Evolutionary conservation across 2,329 filamentous ascomycete genomes (phyloP), one percentile per base, ranked within the genome.

Genomic region (Ophiocordyceps camponoti-saundersi): DNA sequence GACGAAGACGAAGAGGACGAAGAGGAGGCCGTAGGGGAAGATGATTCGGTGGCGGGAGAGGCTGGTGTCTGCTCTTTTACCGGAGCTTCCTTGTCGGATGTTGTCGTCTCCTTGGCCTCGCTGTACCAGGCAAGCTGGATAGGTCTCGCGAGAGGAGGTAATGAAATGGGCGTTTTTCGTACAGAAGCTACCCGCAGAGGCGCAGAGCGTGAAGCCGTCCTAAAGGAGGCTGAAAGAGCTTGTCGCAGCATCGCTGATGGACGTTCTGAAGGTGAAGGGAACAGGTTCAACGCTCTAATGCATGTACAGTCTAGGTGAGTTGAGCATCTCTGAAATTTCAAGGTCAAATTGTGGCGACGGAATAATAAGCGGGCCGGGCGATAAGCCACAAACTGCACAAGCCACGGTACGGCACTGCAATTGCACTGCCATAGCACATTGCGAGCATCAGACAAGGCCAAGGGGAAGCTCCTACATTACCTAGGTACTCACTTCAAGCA

Each of bases 211-310:
- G 70, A 59, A 40, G 65, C 65, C 23, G 23, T 8, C 58, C 68
- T 62, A 48, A 68, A 66, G 36, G 69, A 64, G 50, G 62, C 53
- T 47, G 65, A 59, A 45, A 71, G 49, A 47, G 63, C 61, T 57
- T 71, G 67, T 56, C 68, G 67, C 52, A 72, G 61, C 70, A 73
- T 73, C 52, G 43, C 61, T 54, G 47, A 16, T 23, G 45, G 29
- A 44, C 49, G 44, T 44, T 36, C n/a, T n/a, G n/a, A n/a, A n/a
- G n/a, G n/a, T n/a, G n/a, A n/a, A n/a, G n/a, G n/a, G n/a, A n/a
- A n/a, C n/a, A n/a, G n/a, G n/a, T n/a, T n/a, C n/a, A n/a, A n/a
- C n/a, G n/a, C n/a, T n/a, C n/a, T n/a, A n/a, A n/a, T n/a, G n/a
- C n/a, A n/a, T n/a, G n/a, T n/a, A n/a, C n/a, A n/a, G n/a, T n/a